Percentiles rank a stretch among this genome's conserved stretches.
Conservation (phyloP, 1,284 basidiomycete genomes). For the Chalciporus sp. region DNA sequence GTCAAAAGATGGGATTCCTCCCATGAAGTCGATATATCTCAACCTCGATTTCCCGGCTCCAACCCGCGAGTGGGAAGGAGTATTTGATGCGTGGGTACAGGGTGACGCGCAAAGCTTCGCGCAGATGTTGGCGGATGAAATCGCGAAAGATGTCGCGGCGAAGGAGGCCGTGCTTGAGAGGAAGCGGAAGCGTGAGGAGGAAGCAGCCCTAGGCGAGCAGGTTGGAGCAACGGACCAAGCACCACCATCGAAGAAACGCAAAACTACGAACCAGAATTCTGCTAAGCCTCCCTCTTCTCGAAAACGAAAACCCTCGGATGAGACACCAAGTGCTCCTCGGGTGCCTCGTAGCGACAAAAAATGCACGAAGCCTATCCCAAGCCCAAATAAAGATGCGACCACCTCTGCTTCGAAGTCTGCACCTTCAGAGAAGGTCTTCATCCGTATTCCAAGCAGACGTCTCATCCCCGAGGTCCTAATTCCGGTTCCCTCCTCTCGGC, state of each 20-base stretch:
- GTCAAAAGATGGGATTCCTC: slow-evolving; percentile 47
- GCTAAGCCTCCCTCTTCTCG: slow-evolving; percentile 22
- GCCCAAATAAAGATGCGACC: slow-evolving; percentile 18
- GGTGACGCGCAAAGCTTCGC: slow-evolving; percentile 88
- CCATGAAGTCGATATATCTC: slow-evolving; percentile 78
- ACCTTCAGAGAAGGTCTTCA: slow-evolving; percentile 28
- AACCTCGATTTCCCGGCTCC: slow-evolving; percentile 91
- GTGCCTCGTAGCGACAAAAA: slow-evolving; percentile 31
- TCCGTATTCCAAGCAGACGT: slow-evolving; percentile 23
- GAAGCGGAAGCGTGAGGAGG: slow-evolving; percentile 53
- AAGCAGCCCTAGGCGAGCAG: slow-evolving; percentile 19
- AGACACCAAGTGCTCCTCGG: slow-evolving; percentile 27
- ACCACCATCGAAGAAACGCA: slow-evolving; percentile 28
- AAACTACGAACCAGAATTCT: slow-evolving; percentile 19
- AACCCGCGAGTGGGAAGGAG: slow-evolving; percentile 84
- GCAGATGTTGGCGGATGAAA: slow-evolving; percentile 53
- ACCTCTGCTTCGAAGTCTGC: slow-evolving; percentile 26
- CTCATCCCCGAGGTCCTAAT: slow-evolving; percentile 28
- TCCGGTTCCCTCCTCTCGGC: slow-evolving; percentile 7
- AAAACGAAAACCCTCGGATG: slow-evolving; percentile 30
- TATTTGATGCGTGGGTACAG: slow-evolving; percentile 91
- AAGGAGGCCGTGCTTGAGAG: slow-evolving; percentile 55
- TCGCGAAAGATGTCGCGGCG: slow-evolving; percentile 50
- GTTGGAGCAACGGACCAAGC: slow-evolving; percentile 15
- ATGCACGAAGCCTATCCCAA: slow-evolving; percentile 3